Evolutionary conservation across 257 asterid genomes (phyloP).

Genomic region (Rubia yunnanensis): DNA sequence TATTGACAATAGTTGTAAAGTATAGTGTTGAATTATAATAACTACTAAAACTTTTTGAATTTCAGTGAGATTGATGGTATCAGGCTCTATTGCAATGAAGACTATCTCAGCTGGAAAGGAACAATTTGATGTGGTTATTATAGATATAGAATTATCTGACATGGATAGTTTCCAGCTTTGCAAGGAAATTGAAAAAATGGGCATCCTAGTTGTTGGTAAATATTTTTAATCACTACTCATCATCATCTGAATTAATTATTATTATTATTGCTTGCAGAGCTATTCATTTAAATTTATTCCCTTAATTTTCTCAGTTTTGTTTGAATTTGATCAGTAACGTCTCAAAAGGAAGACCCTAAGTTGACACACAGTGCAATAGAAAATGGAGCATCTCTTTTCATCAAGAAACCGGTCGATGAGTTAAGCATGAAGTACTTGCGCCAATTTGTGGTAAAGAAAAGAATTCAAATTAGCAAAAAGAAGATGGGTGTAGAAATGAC

Average conservation of each 20-base stretch:
- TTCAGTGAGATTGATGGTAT: conserved; percentile 13
- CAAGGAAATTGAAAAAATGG: background rate
- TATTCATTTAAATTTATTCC: no score
- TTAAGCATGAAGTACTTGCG: background rate
- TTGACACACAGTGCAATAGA: conserved; percentile 6
- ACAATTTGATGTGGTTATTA: conserved; percentile 17
- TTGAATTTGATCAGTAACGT: background rate
- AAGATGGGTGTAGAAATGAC: background rate
- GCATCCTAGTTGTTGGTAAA: conserved; percentile 9
- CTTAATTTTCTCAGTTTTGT: no score
- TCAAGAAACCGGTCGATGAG: background rate
- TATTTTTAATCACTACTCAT: background rate
- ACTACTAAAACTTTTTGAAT: background rate
- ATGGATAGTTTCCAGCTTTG: conserved; percentile 7
- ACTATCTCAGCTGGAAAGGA: conserved; percentile 1
- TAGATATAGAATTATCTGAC: conserved; percentile 14
- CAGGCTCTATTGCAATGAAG: conserved; percentile 7
- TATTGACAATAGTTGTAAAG: no score
- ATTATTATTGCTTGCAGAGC: background rate
- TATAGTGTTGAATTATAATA: background rate
- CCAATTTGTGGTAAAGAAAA: conserved; percentile 9
- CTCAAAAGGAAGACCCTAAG: background rate
- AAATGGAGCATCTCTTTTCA: conserved; percentile 5
- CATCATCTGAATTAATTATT: background rate
- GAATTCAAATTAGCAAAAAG: background rate